Evolutionary conservation across 2,329 filamentous ascomycete genomes (phyloP).

Genomic region (Dactylellina drechsleri): DNA sequence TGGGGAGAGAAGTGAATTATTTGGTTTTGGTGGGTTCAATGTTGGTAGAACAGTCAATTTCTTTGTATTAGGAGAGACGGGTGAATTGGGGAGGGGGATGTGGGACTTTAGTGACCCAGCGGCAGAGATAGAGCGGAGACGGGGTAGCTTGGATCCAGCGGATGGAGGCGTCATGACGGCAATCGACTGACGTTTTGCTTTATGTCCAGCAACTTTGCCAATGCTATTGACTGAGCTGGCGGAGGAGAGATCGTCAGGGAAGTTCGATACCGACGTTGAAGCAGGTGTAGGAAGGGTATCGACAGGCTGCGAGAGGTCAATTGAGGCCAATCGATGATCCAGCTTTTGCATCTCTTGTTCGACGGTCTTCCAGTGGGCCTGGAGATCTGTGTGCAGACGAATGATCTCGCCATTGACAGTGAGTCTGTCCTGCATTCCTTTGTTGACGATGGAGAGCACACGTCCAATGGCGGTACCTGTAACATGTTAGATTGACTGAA

Average conservation of each 20-base stretch:
- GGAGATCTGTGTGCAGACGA: constrained; percentile 84
- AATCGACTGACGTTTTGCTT: constrained; percentile 38
- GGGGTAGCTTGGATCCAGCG: constrained; percentile 34
- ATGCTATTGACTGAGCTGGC: constrained; percentile 29
- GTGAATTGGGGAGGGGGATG: constrained; percentile 56
- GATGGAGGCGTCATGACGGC: constrained; percentile 15
- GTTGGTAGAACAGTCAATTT: constrained; percentile 52
- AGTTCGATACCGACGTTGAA: constrained; percentile 62
- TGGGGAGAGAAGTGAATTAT: constrained; percentile 35
- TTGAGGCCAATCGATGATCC: constrained; percentile 73
- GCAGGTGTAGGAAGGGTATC: constrained; percentile 64
- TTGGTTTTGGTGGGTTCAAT: constrained; percentile 50
- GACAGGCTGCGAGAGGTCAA: constrained; percentile 39
- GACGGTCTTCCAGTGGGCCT: constrained; percentile 80
- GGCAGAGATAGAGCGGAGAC: constrained; percentile 63
- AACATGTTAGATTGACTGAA: constrained; percentile 24
- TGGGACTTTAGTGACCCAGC: constrained; percentile 61
- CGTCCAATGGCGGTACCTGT: constrained; percentile 83
- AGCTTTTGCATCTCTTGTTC: constrained; percentile 81
- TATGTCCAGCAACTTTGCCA: constrained; percentile 16
- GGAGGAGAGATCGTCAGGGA: constrained; percentile 40
- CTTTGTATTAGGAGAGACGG: constrained; percentile 29
- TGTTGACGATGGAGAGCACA: constrained; percentile 90
- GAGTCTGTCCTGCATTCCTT: constrained; percentile 91
- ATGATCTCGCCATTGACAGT: constrained; percentile 97